Evolutionary conservation across 345 rosid species (phyloP), one percentile per base, ranked within the genome.

Genomic region (Balakata baccata): DNA sequence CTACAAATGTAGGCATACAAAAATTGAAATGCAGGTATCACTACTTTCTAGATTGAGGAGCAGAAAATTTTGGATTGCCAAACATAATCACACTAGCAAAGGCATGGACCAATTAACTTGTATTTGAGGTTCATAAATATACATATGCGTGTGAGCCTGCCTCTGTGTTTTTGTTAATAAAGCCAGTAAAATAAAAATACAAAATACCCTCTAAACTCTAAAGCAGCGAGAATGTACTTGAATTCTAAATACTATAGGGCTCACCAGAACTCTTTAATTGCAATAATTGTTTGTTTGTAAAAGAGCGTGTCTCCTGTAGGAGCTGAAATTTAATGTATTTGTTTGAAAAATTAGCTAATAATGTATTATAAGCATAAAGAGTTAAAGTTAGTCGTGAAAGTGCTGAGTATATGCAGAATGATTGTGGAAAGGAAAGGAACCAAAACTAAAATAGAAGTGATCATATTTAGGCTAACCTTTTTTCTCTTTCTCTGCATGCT

Each of bases 401-500:
- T 25, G 11, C 5, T n/a, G 59, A 1, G 22, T 54, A 51, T 51
- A 5, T 51, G 56, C 6, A 5, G 47, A 6, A 43, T 43, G 10
- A 43, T 43, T 43, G 10, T 4, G 47, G 7, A 43, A 43, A 43
- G 47, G 47, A 43, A 43, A 43, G 47, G 47, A 43, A 43, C 61
- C 43, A 7, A 37, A 62, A 62, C n/a, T 18, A 39, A 39, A 64
- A 39, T 4, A 37, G 25, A 38, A 38, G 11, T 64, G 10, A 64
- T 59, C 10, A 34, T 17, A 45, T 45, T 45, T 47, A 23, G 50
- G 53, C 52, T 68, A 25, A 68, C 71, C 60, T 52, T 68, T 68
- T 68, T 68, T 5, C 71, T 51, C 71, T 68, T 68, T n/a, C 60
- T 68, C 6, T 68, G 71, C 46, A 52, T 17, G 61, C 60, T 18